phyloP scores from a whole-genome alignment of 495 filamentous ascomycete species.

The Aspergillus sclerotiicarbonarius region DNA sequence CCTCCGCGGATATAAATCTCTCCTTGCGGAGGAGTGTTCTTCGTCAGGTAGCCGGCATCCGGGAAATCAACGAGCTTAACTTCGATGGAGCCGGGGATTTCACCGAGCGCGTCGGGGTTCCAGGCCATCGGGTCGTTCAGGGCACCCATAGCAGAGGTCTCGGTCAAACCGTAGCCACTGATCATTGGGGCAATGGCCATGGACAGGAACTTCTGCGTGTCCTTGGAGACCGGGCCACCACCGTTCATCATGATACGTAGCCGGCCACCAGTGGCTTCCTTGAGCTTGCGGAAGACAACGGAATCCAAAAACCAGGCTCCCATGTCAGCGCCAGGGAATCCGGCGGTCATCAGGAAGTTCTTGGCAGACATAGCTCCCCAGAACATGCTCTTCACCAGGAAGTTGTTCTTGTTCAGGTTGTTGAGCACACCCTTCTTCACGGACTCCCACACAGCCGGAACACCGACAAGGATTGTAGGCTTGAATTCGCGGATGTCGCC shows the following conservation, averaged over 20 bases:
- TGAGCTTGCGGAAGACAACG: slow-evolving; percentile 86
- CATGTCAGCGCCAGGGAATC: slow-evolving; percentile 67
- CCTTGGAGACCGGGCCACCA: slow-evolving; percentile 80
- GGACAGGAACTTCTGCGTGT: slow-evolving; percentile 84
- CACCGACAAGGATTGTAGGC: slow-evolving; percentile 88
- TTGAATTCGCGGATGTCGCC: slow-evolving; percentile 94
- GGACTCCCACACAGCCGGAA: slow-evolving; percentile 95
- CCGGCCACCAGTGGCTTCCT: slow-evolving; percentile 82
- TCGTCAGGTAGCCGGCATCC: slow-evolving; percentile 86
- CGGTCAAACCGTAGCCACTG: slow-evolving; percentile 92
- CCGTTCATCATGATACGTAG: slow-evolving; percentile 83
- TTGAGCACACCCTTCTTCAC: slow-evolving; percentile 95
- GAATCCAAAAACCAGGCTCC: slow-evolving; percentile 67
- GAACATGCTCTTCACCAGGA: slow-evolving; percentile 78
- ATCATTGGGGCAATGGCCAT: slow-evolving; percentile 89
- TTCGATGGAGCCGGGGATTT: slow-evolving; percentile 78
- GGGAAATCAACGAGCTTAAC: slow-evolving; percentile 94
- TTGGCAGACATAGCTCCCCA: slow-evolving; percentile 89
- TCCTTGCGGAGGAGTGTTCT: slow-evolving; percentile 88
- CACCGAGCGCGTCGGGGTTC: slow-evolving; percentile 78
- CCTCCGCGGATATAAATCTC: slow-evolving; percentile 90
- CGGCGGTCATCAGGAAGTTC: slow-evolving; percentile 69
- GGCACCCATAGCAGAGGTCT: slow-evolving; percentile 91
- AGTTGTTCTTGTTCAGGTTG: slow-evolving; percentile 75
- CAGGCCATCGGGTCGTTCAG: slow-evolving; percentile 88